These are phyloP conservation scores for Penicillium arizonense DNA, from an alignment of 495 filamentous ascomycete genomes.

Conservation along the genomic window DNA sequence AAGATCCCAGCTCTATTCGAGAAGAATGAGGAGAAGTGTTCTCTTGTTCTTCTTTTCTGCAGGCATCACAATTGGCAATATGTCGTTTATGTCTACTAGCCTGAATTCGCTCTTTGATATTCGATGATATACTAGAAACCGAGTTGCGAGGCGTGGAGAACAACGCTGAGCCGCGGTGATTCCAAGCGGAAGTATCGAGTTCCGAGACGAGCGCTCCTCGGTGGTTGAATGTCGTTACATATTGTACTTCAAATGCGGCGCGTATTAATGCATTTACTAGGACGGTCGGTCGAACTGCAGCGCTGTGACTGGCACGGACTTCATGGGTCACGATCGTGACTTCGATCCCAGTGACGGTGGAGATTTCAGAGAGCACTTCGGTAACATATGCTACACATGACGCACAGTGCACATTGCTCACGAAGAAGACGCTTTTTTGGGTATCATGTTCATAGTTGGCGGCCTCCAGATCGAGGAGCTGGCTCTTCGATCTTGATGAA, in stretches of 20 bases:
- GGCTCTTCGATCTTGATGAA: slow-evolving; percentile 3
- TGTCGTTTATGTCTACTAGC: slow-evolving; percentile 28
- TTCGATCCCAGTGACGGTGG: slow-evolving; percentile 35
- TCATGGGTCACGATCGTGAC: slow-evolving; percentile 46
- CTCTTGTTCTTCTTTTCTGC: slow-evolving; percentile 35
- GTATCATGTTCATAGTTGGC: neutral
- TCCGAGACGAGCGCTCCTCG: slow-evolving; percentile 28
- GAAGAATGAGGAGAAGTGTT: slow-evolving; percentile 8
- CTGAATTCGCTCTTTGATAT: slow-evolving; percentile 23
- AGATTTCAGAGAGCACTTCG: slow-evolving; percentile 36
- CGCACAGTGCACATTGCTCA: slow-evolving; percentile 52
- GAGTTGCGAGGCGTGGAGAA: slow-evolving; percentile 22
- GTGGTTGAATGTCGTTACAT: slow-evolving; percentile 41
- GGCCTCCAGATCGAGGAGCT: slow-evolving; percentile 9
- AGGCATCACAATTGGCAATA: slow-evolving; percentile 50
- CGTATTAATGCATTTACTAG: slow-evolving; percentile 44
- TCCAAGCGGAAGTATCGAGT: slow-evolving; percentile 32
- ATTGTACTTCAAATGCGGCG: slow-evolving; percentile 50
- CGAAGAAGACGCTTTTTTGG: slow-evolving; percentile 39
- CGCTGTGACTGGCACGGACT: slow-evolving; percentile 40
- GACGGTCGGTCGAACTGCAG: slow-evolving; percentile 23
- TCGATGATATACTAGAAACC: slow-evolving; percentile 23
- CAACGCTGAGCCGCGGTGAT: slow-evolving; percentile 25
- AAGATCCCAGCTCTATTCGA: slow-evolving; percentile 1
- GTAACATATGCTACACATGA: slow-evolving; percentile 52